Base-by-base conservation (phyloP, 2,329 filamentous ascomycete species). In the Colletotrichum truncatum region DNA sequence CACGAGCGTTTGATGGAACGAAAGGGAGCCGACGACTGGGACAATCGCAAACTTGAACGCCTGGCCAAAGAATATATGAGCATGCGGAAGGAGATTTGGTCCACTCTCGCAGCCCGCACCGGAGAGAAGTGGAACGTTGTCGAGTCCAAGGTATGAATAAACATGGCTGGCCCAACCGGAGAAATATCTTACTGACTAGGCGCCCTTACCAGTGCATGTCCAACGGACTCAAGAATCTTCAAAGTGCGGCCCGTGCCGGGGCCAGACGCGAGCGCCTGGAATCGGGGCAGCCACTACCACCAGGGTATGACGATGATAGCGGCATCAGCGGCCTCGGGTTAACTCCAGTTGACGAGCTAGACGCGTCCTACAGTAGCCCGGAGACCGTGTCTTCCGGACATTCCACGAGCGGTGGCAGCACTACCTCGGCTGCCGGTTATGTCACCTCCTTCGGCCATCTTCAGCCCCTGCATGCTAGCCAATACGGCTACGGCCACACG, bases 1-100 rank as follows among this genome's bases (percentile, higher is more conserved):
- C 93, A 97, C 73, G 93, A 97, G 79, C 86, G 93, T 39, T 81
- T 97, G 69, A 90, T 95, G 84, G 91, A 95, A 79, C 88, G 90
- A 69, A 85, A 85, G 74, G 89, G 89, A 63, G 87, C 89, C 49
- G 90, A 93, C 71, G 91, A 94, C 72, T 96, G 93, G 90, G 92
- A 95, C 72, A 86, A 86, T 18, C 83, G 89, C 70, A 92, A 92
- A 80, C 82, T 94, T 23, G 91, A 95, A 75, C 83, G 84, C 9
- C 82, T 97, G 39, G 91, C 92, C 36, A 87, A 87, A 75, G 90
- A 92, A 74, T 97, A 97, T 78, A 92, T 93, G 87, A 85, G 84
- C 67, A 87, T 92, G 80, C 87, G 94, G 58, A 90, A 91, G 75
- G 90, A 94, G 77, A 94, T 97, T 74, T 97, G 93, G 93, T 85